A percentile compares a stretch with the other conserved stretches of the same genome.
These are phyloP conservation scores for Neonectria ditissima DNA, from an alignment of 2,329 filamentous ascomycete species.

Conservation along the genomic window DNA sequence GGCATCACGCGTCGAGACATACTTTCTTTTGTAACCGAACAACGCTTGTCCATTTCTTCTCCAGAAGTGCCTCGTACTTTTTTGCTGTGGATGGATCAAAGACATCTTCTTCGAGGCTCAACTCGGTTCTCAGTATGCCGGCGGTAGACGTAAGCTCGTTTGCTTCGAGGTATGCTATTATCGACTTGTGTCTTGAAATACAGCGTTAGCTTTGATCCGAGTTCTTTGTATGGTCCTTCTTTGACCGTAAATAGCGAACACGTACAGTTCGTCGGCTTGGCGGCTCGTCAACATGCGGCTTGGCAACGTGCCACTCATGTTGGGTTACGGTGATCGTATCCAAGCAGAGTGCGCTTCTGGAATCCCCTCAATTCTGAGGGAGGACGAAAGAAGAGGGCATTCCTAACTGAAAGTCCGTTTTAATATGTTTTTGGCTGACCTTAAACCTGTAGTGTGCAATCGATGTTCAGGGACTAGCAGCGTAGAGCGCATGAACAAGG, in stretches of 20 bases:
- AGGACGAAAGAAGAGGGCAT: background rate
- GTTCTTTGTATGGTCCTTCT: background rate
- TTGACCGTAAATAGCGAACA: conserved; percentile 38
- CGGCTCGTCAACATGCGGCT: conserved; percentile 68
- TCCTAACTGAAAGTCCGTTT: background rate
- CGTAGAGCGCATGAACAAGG: too few relatives aligned
- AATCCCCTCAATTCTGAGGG: background rate
- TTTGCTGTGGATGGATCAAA: conserved; percentile 86
- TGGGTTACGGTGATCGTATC: background rate
- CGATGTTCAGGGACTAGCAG: background rate
- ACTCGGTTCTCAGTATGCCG: conserved; percentile 78
- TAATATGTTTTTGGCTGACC: background rate
- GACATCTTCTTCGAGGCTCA: conserved; percentile 72
- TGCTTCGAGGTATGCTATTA: conserved; percentile 85
- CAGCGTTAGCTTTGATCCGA: conserved; percentile 8
- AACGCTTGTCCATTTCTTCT: conserved; percentile 98
- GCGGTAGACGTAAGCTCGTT: conserved; percentile 77
- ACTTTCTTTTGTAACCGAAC: conserved; percentile 95
- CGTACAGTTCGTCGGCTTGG: conserved; percentile 89
- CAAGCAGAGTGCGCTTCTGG: background rate
- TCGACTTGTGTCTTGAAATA: conserved; percentile 80
- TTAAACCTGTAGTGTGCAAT: background rate
- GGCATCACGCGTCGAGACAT: conserved; percentile 20
- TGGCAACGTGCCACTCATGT: background rate
- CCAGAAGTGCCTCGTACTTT: conserved; percentile 91